These are phyloP conservation scores for Stachybotrys echinatus DNA, from an alignment of 2,329 filamentous ascomycete genomes.

Conservation along the genomic window DNA sequence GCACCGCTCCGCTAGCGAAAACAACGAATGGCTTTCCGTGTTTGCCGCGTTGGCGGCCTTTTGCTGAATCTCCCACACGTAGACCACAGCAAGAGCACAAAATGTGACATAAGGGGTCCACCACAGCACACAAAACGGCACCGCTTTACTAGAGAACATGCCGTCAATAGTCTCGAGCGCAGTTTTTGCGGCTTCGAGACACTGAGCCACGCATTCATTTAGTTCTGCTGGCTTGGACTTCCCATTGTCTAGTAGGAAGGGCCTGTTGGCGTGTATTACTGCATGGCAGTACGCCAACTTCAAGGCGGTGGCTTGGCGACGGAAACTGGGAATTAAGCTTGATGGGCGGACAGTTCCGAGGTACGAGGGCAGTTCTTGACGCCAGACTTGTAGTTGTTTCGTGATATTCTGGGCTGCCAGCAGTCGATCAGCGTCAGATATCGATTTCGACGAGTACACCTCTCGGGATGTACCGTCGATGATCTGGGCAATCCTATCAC, in stretches of 20 bases:
- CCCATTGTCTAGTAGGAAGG: constrained; percentile 30
- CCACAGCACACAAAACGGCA: constrained; percentile 40
- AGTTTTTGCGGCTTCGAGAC: constrained; percentile 29
- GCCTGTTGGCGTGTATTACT: constrained; percentile 47
- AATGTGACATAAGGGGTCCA: constrained; percentile 50
- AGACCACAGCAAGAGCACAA: constrained; percentile 47
- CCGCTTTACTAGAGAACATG: constrained; percentile 25
- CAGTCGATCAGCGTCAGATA: constrained; percentile 25
- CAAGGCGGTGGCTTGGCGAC: constrained; percentile 43
- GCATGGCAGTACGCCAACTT: constrained; percentile 48
- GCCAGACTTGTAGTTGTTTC: constrained; percentile 30
- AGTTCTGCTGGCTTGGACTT: constrained; percentile 9
- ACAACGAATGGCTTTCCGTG: constrained; percentile 6
- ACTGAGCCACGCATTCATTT: constrained; percentile 27
- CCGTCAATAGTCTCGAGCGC: constrained; percentile 37
- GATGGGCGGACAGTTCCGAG: constrained; percentile 34
- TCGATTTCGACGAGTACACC: constrained; percentile 29
- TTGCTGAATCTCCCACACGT: constrained; percentile 40
- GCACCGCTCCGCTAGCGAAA: constrained; percentile 15
- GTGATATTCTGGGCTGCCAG: constrained; percentile 28
- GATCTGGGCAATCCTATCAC: constrained; percentile 25
- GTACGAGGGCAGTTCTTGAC: constrained; percentile 30
- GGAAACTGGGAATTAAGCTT: constrained; percentile 36
- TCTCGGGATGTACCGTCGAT: constrained; percentile 28
- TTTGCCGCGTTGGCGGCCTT: constrained; percentile 5